Evolutionary conservation across 176 grass and related monocot species (phyloP).

Genomic region (Microstegium vimineum): DNA sequence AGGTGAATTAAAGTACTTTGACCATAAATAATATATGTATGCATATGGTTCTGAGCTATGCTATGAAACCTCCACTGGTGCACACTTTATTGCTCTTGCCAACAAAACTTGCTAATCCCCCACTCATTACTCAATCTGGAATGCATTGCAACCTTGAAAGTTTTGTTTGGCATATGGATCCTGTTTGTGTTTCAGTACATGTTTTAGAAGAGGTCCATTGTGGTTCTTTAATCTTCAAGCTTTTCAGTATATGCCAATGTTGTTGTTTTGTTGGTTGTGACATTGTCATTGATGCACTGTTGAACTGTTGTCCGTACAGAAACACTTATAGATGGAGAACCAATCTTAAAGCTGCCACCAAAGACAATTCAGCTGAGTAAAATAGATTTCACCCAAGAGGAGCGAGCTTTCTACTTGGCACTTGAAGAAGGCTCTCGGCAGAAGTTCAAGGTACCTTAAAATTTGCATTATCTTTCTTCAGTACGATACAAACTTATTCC

Average conservation of each 20-base stretch:
- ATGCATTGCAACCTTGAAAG: neutral
- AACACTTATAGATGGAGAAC: conserved; percentile 76
- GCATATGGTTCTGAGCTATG: neutral
- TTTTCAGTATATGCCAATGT: neutral
- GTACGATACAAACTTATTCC: neutral
- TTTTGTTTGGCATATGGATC: neutral
- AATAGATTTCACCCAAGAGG: conserved; percentile 76
- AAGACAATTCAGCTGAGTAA: conserved; percentile 71
- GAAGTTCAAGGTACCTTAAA: conserved; percentile 72
- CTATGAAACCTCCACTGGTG: neutral
- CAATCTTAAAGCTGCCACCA: conserved; percentile 80
- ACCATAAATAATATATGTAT: conserved; percentile 7
- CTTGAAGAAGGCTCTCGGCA: conserved; percentile 80
- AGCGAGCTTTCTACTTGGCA: conserved; percentile 76
- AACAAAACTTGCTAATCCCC: neutral
- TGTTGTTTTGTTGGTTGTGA: neutral
- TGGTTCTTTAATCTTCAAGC: neutral
- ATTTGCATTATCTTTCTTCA: neutral
- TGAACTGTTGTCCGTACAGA: conserved; percentile 40
- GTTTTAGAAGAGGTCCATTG: neutral
- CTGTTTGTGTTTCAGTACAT: neutral
- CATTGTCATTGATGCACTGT: neutral
- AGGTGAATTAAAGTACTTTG: conserved; percentile 42
- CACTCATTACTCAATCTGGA: neutral
- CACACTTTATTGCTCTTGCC: neutral